A percentile compares a stretch with the other conserved stretches of the same genome.
Evolutionary conservation across 306 rosid species (phyloP).

Genomic region (Vicia sativa): DNA sequence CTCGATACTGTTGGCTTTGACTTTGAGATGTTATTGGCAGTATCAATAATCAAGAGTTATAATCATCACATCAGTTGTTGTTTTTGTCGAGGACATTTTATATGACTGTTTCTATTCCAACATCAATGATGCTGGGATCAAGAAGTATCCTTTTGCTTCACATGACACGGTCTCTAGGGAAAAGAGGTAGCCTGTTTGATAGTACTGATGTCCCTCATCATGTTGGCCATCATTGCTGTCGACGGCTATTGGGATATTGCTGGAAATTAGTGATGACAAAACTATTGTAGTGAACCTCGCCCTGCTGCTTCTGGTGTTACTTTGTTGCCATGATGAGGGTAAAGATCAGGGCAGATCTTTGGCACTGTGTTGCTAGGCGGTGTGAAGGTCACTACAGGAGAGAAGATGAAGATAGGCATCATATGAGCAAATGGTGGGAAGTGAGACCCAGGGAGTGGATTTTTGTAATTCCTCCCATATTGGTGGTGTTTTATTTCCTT

Average conservation of each 20-base stretch:
- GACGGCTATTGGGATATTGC: not conserved
- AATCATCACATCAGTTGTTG: constrained; percentile 5
- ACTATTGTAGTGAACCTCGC: not conserved
- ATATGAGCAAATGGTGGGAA: not conserved
- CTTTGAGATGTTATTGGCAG: not conserved
- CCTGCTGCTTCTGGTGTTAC: not conserved
- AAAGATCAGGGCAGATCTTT: constrained; percentile 8
- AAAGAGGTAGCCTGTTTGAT: constrained; percentile 1
- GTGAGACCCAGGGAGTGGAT: not conserved
- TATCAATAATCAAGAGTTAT: not conserved
- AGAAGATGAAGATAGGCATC: not conserved
- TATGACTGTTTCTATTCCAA: not conserved
- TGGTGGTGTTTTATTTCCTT: not conserved
- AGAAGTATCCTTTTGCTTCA: not conserved
- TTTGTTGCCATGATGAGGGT: not conserved
- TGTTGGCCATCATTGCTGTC: not conserved
- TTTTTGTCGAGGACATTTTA: not conserved
- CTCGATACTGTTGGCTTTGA: not conserved
- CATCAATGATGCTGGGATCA: not conserved
- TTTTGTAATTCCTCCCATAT: not conserved
- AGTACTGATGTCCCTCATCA: not conserved
- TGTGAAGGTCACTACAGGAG: not conserved
- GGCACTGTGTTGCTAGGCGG: not conserved
- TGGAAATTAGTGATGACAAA: not conserved
- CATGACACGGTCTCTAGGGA: not conserved